These are phyloP conservation scores for Entelexis paramagnoliae DNA, from an alignment of 1,139 yeast genomes.

Conservation along the genomic window DNA sequence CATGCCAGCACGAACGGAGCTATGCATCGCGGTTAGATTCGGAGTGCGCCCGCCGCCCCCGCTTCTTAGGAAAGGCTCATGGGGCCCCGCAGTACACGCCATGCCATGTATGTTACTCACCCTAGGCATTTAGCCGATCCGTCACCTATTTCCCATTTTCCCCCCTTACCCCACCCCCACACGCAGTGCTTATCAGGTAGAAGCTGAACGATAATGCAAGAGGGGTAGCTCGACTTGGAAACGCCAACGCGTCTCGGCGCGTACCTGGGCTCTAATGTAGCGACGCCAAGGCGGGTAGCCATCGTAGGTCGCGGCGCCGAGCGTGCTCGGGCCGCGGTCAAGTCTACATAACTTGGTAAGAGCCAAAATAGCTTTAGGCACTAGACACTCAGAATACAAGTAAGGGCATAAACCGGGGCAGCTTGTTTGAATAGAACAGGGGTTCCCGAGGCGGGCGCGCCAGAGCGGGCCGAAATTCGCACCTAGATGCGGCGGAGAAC, in stretches of 20 bases:
- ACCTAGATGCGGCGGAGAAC: background rate
- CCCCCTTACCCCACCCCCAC: conserved; percentile 6
- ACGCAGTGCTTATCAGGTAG: conserved; percentile 6
- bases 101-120: background rate
- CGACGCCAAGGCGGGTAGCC: background rate
- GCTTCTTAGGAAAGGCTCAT: background rate
- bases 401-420: too few relatives aligned
- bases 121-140: conserved; percentile 6
- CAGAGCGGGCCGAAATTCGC: conserved; percentile 1
- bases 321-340: too few relatives aligned
- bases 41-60: background rate
- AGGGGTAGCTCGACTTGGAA: background rate
- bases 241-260: background rate
- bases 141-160: background rate
- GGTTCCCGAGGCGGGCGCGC: background rate
- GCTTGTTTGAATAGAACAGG: background rate
- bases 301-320: too few relatives aligned
- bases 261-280: background rate
- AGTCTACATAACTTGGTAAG: too few relatives aligned
- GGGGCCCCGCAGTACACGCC: conserved; percentile 1
- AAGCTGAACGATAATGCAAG: conserved; percentile 4
- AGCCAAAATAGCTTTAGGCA: too few relatives aligned
- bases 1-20: too few relatives aligned
- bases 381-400: too few relatives aligned
- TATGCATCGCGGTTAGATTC: background rate